Evolutionary conservation across 2,329 filamentous ascomycete genomes (phyloP), one percentile per base, ranked within the genome.

Genomic region (Aspergillus brunneoviolaceus): DNA sequence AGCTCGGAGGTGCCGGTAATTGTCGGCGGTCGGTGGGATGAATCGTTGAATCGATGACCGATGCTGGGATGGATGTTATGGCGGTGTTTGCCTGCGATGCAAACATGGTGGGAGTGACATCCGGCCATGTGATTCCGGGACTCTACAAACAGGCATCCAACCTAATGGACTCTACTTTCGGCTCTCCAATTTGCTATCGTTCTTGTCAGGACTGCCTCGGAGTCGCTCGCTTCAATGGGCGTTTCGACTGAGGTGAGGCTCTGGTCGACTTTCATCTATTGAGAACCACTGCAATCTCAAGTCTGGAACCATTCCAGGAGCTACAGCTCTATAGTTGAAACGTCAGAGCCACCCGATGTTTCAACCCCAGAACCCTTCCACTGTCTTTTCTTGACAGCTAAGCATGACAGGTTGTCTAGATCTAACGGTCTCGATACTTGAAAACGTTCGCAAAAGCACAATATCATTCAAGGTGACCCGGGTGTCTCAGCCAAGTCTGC

Each of bases 291-390:
- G 23, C 39, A 29, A 7, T 53, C 35, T 42, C 35, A 1, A 4
- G 27, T 31, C 35, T 42, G 51, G 31, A 23, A 7, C 45, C 27
- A n/a, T 23, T 35, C 53, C 42, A 49, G 39, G 39, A 45, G 39
- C 14, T 19, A 45, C 39, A 45, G 39, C 39, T 45, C 39, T 55
- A 19, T 55, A 55, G 27, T 55, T 47, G 53, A 55, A 55, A 55
- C 53, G 42, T 27, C 42, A 49, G 42, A 27, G n/a, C 16, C 23
- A 47, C 29, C 53, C 31, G 48, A 35, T 35, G 53, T 55, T 55
- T 55, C 53, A 55, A 29, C 53, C 42, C 27, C 42, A 47, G 53
- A 16, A 55, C 53, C 39, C 27, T 55, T 49, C 25, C 39, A 42
- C 5, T 49, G 42, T 35, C 53, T 47, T 55, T 55, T 45, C 39